Conservation (phyloP, 345 rosid species). For the Laguncularia racemosa region DNA sequence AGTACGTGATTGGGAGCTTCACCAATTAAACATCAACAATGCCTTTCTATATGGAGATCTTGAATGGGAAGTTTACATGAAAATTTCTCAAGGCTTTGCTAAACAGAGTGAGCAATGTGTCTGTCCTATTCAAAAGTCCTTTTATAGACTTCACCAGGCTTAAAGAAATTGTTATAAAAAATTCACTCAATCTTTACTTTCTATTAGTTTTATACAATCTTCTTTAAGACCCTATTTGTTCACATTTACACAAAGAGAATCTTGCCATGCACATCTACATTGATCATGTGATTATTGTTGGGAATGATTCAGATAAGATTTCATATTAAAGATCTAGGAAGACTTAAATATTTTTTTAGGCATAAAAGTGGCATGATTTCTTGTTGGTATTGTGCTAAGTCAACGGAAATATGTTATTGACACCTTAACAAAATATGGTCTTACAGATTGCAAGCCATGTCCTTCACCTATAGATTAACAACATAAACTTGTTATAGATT, state of each 20-base stretch:
- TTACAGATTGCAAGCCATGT: neutral
- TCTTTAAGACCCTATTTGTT: no score
- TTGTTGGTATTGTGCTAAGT: neutral
- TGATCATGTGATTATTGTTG: neutral
- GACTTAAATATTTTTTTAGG: neutral
- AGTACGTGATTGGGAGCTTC: neutral
- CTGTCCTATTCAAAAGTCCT: neutral
- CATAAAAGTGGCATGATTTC: neutral
- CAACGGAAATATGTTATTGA: neutral
- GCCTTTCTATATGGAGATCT: no score
- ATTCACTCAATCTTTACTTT: neutral
- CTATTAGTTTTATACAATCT: no score
- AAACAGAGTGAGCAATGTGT: constrained; percentile 1
- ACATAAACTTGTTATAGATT: neutral
- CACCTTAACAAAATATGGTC: neutral
- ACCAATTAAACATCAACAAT: neutral
- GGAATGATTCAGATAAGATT: no score
- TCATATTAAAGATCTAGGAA: neutral
- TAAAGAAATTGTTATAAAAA: neutral
- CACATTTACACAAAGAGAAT: neutral
- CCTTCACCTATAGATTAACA: neutral
- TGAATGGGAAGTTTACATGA: neutral
- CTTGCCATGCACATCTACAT: neutral
- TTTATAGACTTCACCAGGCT: neutral
- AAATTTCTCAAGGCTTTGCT: neutral